Evolutionary conservation across 2,329 filamentous ascomycete species (phyloP).

Genomic region (Hirsutella minnesotensis): DNA sequence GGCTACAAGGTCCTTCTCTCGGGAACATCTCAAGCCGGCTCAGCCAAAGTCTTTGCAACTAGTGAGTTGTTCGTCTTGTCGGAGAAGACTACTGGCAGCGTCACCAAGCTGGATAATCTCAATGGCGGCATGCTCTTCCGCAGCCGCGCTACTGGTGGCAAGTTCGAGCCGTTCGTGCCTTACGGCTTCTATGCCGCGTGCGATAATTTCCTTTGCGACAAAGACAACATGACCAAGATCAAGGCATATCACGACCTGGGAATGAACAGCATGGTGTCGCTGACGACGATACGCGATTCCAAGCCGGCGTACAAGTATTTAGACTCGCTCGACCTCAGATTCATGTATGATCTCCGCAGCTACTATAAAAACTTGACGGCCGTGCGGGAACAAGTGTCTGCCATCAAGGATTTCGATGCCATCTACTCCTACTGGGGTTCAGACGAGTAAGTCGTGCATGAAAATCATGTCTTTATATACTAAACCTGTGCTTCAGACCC

Average conservation of each 20-base stretch:
- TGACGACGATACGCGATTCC: slow-evolving; percentile 26
- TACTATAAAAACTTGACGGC: slow-evolving; percentile 31
- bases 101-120: slow-evolving; percentile 32
- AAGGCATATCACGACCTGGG: slow-evolving; percentile 23
- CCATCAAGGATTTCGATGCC: slow-evolving; percentile 25
- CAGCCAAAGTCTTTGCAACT: slow-evolving; percentile 21
- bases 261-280: slow-evolving; percentile 31
- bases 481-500: too few species aligned
- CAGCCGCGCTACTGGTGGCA: slow-evolving; percentile 19
- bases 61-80: slow-evolving; percentile 29
- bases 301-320: slow-evolving; percentile 25
- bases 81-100: slow-evolving; percentile 28
- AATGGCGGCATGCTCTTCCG: slow-evolving; percentile 29
- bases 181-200: slow-evolving; percentile 32
- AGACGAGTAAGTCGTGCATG: slow-evolving; percentile 28
- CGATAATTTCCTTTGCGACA: slow-evolving; percentile 28
- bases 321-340: slow-evolving; percentile 24
- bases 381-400: slow-evolving; percentile 24
- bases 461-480: too few species aligned
- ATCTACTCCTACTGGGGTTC: slow-evolving; percentile 33
- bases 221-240: slow-evolving; percentile 20
- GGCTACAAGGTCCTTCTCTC: slow-evolving; percentile 27
- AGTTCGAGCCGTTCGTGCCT: slow-evolving; percentile 28
- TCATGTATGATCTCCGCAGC: slow-evolving; percentile 33
- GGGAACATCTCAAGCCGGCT: slow-evolving; percentile 18